A percentile compares a stretch with the other conserved stretches of the same genome.
These are phyloP conservation scores for Ilyonectria sp. DNA, from an alignment of 2,329 filamentous ascomycete species.

Conservation along the genomic window DNA sequence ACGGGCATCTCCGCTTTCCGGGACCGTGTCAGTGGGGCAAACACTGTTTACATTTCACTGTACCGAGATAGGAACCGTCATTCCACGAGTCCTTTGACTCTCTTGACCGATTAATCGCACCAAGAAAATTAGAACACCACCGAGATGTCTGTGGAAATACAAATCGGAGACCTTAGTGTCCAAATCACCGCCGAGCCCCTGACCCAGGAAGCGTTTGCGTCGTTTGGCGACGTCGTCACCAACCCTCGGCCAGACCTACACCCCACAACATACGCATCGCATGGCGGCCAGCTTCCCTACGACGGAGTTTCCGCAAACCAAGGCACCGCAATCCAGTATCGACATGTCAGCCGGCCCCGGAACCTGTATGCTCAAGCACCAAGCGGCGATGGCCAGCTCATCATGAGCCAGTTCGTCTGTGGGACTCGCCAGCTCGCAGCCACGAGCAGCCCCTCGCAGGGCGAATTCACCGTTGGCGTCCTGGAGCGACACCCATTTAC, in stretches of 20 bases:
- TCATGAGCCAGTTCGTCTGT: conserved; percentile 93
- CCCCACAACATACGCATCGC: conserved; percentile 62
- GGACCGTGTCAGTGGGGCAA: conserved; percentile 57
- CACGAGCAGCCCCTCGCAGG: conserved; percentile 26
- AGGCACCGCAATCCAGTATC: conserved; percentile 89
- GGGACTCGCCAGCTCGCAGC: conserved; percentile 54
- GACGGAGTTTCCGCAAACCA: conserved; percentile 81
- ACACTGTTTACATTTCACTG: conserved; percentile 18
- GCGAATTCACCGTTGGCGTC: conserved; percentile 74
- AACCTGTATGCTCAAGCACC: conserved; percentile 80
- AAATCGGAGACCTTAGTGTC: conserved; percentile 44
- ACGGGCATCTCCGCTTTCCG: conserved; percentile 70
- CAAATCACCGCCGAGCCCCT: conserved; percentile 75
- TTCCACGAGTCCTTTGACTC: neutral
- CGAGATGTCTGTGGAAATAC: conserved; percentile 47
- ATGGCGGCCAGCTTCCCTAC: conserved; percentile 56
- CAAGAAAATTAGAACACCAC: neutral
- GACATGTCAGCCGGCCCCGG: conserved; percentile 80
- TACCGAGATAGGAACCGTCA: conserved; percentile 15
- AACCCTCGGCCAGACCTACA: conserved; percentile 76
- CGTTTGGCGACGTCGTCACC: conserved; percentile 87
- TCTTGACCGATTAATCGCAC: neutral
- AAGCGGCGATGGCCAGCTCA: conserved; percentile 67
- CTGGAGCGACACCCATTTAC: conserved; percentile 96
- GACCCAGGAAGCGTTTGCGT: conserved; percentile 77